A percentile compares a stretch with the other conserved stretches of the same genome.
These are phyloP conservation scores for Escallonia herrerae DNA, from an alignment of 129 eudicot species.

Conservation along the genomic window DNA sequence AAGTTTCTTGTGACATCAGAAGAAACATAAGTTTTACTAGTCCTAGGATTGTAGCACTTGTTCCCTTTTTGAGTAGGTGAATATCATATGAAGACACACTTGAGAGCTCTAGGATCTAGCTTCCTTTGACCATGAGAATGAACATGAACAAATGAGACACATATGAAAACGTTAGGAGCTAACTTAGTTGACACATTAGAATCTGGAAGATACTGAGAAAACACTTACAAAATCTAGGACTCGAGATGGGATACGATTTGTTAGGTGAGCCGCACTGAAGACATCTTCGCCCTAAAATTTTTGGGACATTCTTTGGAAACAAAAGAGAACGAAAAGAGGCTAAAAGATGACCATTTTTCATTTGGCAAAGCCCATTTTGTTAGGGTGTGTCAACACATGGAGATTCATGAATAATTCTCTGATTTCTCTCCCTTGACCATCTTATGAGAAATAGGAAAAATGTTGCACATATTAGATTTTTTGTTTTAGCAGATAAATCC, in stretches of 20 bases:
- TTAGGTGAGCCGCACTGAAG: not conserved
- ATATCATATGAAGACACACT: not conserved
- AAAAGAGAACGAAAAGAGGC: not conserved
- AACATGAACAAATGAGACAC: not conserved
- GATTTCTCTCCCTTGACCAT: not conserved
- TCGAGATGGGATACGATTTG: not conserved
- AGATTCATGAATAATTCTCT: no score
- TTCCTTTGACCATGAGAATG: not conserved
- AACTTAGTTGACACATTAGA: not conserved
- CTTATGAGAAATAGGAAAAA: no score
- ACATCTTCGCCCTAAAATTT: not conserved
- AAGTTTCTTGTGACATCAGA: not conserved
- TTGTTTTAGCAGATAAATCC: no score
- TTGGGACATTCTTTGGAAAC: not conserved
- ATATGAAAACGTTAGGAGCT: not conserved
- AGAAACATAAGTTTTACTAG: not conserved
- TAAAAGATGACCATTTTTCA: not conserved
- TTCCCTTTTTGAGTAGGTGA: no score
- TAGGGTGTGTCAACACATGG: not conserved
- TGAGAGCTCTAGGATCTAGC: not conserved
- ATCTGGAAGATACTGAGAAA: not conserved
- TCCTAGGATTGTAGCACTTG: not conserved
- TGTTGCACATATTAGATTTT: no score
- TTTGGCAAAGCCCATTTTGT: not conserved
- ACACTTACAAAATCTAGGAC: not conserved